phyloP scores from a whole-genome alignment of 2,329 filamentous ascomycete genomes.

The Fusarium sp. region DNA sequence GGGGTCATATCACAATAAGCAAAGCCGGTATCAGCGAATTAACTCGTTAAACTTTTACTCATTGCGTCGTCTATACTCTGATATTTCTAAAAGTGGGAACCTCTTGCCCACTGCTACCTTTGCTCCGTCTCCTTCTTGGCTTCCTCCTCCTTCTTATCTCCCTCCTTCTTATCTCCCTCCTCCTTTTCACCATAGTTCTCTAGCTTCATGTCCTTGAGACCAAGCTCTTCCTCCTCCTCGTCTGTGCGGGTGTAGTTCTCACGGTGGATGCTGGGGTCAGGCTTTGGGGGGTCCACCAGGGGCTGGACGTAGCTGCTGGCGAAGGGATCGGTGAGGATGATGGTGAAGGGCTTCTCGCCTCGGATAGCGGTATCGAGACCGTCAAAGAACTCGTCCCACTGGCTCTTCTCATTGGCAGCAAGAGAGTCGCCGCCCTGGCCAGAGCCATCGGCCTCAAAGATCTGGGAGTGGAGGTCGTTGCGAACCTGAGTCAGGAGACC shows the following conservation, averaged over 20 bases:
- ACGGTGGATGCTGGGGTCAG: slow-evolving; percentile 82
- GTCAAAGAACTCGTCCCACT: slow-evolving; percentile 86
- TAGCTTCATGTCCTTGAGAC: slow-evolving; percentile 90
- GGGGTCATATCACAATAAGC: too few species aligned
- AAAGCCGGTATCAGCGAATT: background rate
- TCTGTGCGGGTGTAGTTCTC: slow-evolving; percentile 89
- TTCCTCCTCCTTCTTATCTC: slow-evolving; percentile 11
- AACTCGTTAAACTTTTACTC: slow-evolving; percentile 23
- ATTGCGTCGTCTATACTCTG: slow-evolving; percentile 33
- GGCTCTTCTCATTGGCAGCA: slow-evolving; percentile 69
- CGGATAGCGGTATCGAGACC: slow-evolving; percentile 81
- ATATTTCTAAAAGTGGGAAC: slow-evolving; percentile 11
- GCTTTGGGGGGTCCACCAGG: slow-evolving; percentile 76
- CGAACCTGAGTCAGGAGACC: slow-evolving; percentile 93
- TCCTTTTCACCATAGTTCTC: slow-evolving; percentile 78
- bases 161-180: slow-evolving; percentile 47
- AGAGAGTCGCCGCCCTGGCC: slow-evolving; percentile 83
- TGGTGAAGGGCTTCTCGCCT: slow-evolving; percentile 82
- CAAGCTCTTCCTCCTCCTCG: slow-evolving; percentile 94
- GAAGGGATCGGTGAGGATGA: slow-evolving; percentile 88
- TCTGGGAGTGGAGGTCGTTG: slow-evolving; percentile 87
- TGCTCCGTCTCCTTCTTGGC: slow-evolving; percentile 23
- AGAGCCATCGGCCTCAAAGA: slow-evolving; percentile 79
- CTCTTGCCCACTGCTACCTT: slow-evolving; percentile 21
- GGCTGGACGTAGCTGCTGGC: slow-evolving; percentile 96